Conservation (phyloP, 495 filamentous ascomycete genomes). For the Daldinia decipiens region DNA sequence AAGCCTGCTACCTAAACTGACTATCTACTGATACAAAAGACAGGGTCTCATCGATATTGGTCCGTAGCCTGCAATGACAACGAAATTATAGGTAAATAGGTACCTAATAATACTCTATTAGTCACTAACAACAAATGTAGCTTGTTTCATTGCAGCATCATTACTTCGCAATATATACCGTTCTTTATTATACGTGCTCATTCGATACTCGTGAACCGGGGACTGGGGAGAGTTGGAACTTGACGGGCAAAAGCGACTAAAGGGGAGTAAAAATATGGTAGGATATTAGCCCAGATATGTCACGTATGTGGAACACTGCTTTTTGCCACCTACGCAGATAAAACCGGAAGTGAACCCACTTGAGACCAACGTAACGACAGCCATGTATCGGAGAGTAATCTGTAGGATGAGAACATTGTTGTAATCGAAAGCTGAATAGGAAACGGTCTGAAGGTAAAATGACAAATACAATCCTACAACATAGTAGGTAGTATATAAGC, state of each 20-base stretch:
- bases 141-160: not conserved
- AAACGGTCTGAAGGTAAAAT: conserved; percentile 1
- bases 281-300: conserved; percentile 22
- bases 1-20: not conserved
- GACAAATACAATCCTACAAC: not conserved
- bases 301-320: conserved; percentile 20
- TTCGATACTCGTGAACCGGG: not conserved
- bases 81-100: not conserved
- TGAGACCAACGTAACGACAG: conserved; percentile 13
- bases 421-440: not conserved
- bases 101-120: not conserved
- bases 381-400: conserved; percentile 12
- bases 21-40: not conserved
- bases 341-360: conserved; percentile 29
- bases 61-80: not conserved
- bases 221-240: not conserved
- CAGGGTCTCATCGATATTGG: not conserved
- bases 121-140: not conserved
- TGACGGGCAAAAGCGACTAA: conserved; percentile 1
- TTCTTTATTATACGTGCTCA: not conserved
- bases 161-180: not conserved
- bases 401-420: not conserved
- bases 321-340: conserved; percentile 36
- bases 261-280: conserved; percentile 16
- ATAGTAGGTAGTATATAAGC: not conserved